Evolutionary conservation across 192 early-diverging fungal genomes (phyloP), one percentile per base, ranked within the genome.

Genomic region (Geranomyces variabilis): DNA sequence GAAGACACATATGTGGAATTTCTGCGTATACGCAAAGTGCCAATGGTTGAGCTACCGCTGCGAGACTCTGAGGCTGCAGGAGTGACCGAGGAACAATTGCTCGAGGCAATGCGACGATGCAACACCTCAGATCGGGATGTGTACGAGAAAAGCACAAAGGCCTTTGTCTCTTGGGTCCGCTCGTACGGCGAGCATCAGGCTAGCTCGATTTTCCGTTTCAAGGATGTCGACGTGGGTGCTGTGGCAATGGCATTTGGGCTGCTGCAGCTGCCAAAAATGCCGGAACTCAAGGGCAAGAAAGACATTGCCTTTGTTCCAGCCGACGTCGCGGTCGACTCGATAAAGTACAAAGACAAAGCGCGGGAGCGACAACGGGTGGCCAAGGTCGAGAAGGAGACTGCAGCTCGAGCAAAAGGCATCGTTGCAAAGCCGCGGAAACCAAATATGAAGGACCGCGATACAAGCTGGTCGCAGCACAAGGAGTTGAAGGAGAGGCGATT

Each of bases 141-240:
- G 13, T 84, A 90, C 73, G 94, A 95, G 43, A 78, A 66, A 45
- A 28, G 24, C 7, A n/a, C 22, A n/a, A 44, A 62, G 31, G 70
- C 59, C 10, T 99, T 98, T 78, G 94, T 96, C 12, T 90, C 89
- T 4, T 98, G 88, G 76, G 88, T 96, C 43, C 90, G 96, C 53
- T 86, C 93, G 24, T 99, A 99, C 73, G 88, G 88, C 7, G 96
- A 97, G 63, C 97, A 99, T 75, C 94, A 96, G 70, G 94, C 94
- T 6, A 85, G 77, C 26, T 96, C 90, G 77, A 99, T 99, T 51
- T 99, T 99, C 77, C 84, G 90, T 26, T 76, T 89, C 33, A 93
- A 93, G 64, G 88, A 94, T 68, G 75, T 97, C 61, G 93, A 97
- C 73, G 69, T 96, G 13, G 87, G 82, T 29, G 80, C 83, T 30